Evolutionary conservation across 352 stramenopile genomes (phyloP), one percentile per base, ranked within the genome.

Genomic region (Pythium myriotylum): DNA sequence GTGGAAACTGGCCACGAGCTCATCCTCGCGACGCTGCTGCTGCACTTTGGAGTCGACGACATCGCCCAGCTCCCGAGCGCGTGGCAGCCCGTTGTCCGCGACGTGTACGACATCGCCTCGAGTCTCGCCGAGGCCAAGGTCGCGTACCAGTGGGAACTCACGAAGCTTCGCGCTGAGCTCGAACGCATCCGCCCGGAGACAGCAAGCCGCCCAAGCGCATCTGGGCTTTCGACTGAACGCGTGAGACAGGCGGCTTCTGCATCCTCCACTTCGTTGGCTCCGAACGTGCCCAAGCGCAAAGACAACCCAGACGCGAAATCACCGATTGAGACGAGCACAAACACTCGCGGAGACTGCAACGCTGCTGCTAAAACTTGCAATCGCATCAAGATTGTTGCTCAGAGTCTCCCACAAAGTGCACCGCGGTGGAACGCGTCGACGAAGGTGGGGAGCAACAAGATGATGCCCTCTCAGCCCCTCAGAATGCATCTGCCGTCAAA

Each of bases 1-100:
- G 37, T 64, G 32, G 57, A 64, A 29, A 53, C 40, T 2, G 57
- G 47, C 20, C 57, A 64, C 48, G 57, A 64, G 39, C 57, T 57
- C 57, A 47, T 58, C 20, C 57, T 64, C 48, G 41, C 57, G 37
- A 58, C 47, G 48, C 47, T 64, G 12, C 48, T 64, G 14, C 35
- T 64, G 5, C 48, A 64, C n/a, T 58, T 58, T 16, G 46, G 46
- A 7, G 57, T 49, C 37, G 48, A 64, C 47, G 47, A 58, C 19
- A 43, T 58, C 22, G 47, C 50, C 10, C 19, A 52, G 19, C 48
- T 64, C 20, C 39, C 47, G 19, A 4, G 1, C 37, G 9, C 35
- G n/a, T 29, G 49, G 26, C 47, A 48, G 19, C 37, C 26, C 14
- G 48, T 58, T 27, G 47, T 58, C 9, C 24, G 56, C 37, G 47